Percentiles rank a stretch among this genome's conserved stretches.
Conservation (phyloP, 2,329 filamentous ascomycete species). For the Aspergillus calidoustus region DNA sequence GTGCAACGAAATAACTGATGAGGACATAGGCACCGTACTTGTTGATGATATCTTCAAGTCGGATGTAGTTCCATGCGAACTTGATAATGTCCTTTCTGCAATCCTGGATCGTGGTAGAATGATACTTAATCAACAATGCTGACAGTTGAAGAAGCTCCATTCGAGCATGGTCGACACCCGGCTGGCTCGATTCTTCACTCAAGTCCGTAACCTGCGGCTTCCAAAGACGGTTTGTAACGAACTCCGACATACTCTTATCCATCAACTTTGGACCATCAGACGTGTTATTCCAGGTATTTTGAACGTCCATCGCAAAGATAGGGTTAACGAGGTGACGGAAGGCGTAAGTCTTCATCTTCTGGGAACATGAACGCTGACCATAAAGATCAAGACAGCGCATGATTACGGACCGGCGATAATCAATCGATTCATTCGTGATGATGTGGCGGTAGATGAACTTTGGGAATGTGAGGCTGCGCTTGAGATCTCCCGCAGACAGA, state of each 20-base stretch:
- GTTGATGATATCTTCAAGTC: constrained; percentile 98
- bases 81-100: constrained; percentile 98
- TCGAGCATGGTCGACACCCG: constrained; percentile 90
- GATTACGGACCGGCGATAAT: constrained; percentile 82
- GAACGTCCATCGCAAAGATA: constrained; percentile 94
- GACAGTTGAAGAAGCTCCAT: constrained; percentile 97
- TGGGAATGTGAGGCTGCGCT: constrained; percentile 73
- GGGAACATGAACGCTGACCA: constrained; percentile 74
- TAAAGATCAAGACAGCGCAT: constrained; percentile 88
- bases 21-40: constrained; percentile 98
- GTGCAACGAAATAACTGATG: constrained; percentile 95
- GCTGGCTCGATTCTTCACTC: constrained; percentile 79
- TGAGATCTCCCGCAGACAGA: constrained; percentile 81
- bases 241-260: constrained; percentile 84
- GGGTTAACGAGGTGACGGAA: constrained; percentile 94
- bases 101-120: constrained; percentile 84
- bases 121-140: constrained; percentile 93
- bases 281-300: constrained; percentile 71
- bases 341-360: constrained; percentile 90
- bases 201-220: constrained; percentile 82
- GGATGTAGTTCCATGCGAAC: constrained; percentile 98
- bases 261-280: constrained; percentile 72
- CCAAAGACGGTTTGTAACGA: constrained; percentile 92
- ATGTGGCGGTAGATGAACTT: constrained; percentile 84
- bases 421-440: constrained; percentile 80